These are phyloP conservation scores for Grigorovia humatica DNA, from an alignment of 805 yeast genomes.

Conservation along the genomic window DNA sequence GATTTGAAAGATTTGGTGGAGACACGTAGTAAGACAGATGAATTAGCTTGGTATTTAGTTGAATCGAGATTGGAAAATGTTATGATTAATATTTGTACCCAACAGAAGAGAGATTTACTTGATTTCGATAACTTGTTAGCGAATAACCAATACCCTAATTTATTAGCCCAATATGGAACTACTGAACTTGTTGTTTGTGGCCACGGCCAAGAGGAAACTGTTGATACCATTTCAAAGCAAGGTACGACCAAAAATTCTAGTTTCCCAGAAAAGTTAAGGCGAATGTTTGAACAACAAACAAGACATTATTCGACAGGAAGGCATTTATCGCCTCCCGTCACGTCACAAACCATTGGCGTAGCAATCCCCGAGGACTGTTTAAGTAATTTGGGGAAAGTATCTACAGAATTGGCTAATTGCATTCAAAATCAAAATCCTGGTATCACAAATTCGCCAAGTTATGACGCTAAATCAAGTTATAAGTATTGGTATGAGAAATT, in stretches of 20 bases:
- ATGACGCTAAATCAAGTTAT: not conserved
- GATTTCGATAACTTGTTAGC: constrained; percentile 66
- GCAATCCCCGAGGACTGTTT: not conserved
- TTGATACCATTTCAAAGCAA: too few species aligned
- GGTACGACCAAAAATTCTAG: not conserved
- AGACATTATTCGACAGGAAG: not conserved
- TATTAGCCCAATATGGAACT: constrained; percentile 21
- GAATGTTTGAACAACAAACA: not conserved
- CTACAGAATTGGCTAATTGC: not conserved
- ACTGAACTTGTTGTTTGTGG: too few species aligned
- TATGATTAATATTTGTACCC: constrained; percentile 62
- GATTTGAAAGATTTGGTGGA: constrained; percentile 30
- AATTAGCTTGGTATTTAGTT: constrained; percentile 75
- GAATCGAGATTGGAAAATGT: constrained; percentile 56
- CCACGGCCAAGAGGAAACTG: not conserved
- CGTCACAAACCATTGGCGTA: not conserved
- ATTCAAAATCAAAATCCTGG: not conserved
- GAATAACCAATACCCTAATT: constrained; percentile 13
- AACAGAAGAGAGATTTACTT: constrained; percentile 53
- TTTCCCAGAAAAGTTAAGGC: not conserved
- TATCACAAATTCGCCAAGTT: not conserved
- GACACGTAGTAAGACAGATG: constrained; percentile 38
- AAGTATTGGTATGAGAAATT: constrained; percentile 12
- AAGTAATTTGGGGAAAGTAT: not conserved
- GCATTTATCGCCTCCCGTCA: not conserved